Conservation (phyloP, 2,329 filamentous ascomycete genomes). For the Zalaria sp. region DNA sequence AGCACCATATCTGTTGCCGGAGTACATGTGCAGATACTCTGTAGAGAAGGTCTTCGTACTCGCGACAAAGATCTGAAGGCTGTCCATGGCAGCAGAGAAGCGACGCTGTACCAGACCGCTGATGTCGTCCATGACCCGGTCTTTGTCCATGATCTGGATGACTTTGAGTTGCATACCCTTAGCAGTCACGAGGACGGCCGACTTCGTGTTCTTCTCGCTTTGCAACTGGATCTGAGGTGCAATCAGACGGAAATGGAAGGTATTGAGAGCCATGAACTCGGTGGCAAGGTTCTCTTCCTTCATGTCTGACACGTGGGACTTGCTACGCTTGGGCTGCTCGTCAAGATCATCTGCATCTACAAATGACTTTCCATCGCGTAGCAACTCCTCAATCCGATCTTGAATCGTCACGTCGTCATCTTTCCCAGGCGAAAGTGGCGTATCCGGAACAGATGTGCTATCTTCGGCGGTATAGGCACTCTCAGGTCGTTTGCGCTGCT, state of each 20-base stretch:
- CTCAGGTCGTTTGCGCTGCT: constrained; percentile 51
- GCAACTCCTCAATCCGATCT: constrained; percentile 71
- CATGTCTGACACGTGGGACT: constrained; percentile 8
- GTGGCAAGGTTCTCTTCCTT: constrained; percentile 57
- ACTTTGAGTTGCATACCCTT: constrained; percentile 98
- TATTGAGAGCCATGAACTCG: constrained; percentile 83
- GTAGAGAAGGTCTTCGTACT: constrained; percentile 81
- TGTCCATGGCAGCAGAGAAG: constrained; percentile 92
- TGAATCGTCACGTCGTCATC: constrained; percentile 58
- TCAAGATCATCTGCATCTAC: constrained; percentile 55
- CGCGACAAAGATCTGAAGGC: constrained; percentile 94
- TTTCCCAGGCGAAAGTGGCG: constrained; percentile 27
- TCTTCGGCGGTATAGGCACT: too few relatives aligned
- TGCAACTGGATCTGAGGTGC: constrained; percentile 96
- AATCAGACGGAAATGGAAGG: constrained; percentile 87
- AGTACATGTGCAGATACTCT: constrained; percentile 80
- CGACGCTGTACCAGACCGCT: constrained; percentile 90
- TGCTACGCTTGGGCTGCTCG: constrained; percentile 14
- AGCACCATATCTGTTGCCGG: constrained; percentile 83
- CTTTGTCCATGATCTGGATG: constrained; percentile 95
- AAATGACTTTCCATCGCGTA: constrained; percentile 72
- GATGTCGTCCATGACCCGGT: constrained; percentile 79
- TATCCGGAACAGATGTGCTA: constrained; percentile 32
- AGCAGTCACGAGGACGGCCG: constrained; percentile 89
- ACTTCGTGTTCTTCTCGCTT: constrained; percentile 94